Evolutionary conservation across 805 yeast species (phyloP).

Genomic region (Candida odintsovae): DNA sequence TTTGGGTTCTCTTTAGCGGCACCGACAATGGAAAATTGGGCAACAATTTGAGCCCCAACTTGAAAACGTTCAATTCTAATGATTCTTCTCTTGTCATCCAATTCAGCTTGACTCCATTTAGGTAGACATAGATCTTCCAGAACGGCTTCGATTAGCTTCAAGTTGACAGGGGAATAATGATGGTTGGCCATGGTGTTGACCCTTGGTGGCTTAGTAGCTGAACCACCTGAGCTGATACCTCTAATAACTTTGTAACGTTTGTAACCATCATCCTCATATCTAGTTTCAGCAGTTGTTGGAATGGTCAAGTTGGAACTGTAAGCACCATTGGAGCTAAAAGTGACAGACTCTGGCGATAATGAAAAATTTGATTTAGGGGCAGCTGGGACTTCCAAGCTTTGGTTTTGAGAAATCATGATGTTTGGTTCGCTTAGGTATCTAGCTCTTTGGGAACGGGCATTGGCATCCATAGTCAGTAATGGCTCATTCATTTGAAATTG

Average conservation of each 20-base stretch:
- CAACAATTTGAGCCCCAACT: conserved; percentile 39
- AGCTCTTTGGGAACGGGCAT: conserved; percentile 5
- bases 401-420: conserved; percentile 2
- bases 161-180: conserved; percentile 39
- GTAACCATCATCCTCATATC: neutral
- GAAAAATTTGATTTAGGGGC: conserved; percentile 10
- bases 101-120: conserved; percentile 42
- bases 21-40: conserved; percentile 46
- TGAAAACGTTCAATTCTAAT: conserved; percentile 53
- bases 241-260: conserved; percentile 39
- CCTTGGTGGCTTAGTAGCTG: conserved; percentile 50
- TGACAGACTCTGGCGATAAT: conserved; percentile 14
- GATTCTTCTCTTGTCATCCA: conserved; percentile 47
- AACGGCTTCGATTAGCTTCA: conserved; percentile 40
- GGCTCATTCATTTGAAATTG: neutral
- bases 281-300: conserved; percentile 1
- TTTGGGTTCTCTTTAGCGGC: conserved; percentile 43
- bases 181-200: conserved; percentile 22
- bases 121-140: conserved; percentile 45
- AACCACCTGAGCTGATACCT: conserved; percentile 56
- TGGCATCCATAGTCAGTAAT: conserved; percentile 3
- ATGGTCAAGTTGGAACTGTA: conserved; percentile 5
- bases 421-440: conserved; percentile 14
- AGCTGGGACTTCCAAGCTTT: neutral
- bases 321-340: conserved; percentile 3